Percentiles rank a stretch among this genome's conserved stretches.
These are phyloP conservation scores for Isatis tinctoria DNA, from an alignment of 345 rosid genomes.

Conservation along the genomic window DNA sequence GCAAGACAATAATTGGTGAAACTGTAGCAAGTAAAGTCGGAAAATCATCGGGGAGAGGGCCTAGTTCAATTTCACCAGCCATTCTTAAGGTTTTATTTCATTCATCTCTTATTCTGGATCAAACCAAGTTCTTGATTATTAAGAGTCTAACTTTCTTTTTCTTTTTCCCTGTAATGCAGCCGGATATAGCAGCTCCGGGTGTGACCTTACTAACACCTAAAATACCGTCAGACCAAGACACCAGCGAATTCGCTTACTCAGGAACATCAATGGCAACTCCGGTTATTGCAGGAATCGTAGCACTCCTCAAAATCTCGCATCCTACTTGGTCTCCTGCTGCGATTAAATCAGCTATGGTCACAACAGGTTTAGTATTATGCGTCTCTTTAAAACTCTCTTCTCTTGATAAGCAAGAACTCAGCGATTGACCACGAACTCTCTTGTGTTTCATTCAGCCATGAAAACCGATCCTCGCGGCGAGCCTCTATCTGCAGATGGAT, in stretches of 20 bases:
- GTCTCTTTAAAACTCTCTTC: not conserved
- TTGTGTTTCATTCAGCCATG: not conserved
- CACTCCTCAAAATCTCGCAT: constrained; percentile 30
- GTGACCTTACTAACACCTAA: constrained; percentile 8
- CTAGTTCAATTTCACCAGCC: constrained; percentile 17
- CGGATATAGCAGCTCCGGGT: constrained; percentile 21
- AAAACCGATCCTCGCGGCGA: constrained; percentile 37
- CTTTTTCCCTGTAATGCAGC: constrained; percentile 1
- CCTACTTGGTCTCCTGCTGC: constrained; percentile 65
- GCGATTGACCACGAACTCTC: not conserved
- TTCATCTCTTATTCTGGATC: not conserved
- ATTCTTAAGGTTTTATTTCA: constrained; percentile 17
- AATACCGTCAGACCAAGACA: constrained; percentile 10
- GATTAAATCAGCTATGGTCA: constrained; percentile 49
- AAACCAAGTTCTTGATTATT: not conserved
- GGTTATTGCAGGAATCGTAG: constrained; percentile 44
- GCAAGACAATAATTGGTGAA: constrained; percentile 5
- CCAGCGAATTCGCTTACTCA: constrained; percentile 24
- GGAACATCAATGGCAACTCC: constrained; percentile 72
- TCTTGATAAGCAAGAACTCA: not conserved
- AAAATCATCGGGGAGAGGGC: constrained; percentile 9
- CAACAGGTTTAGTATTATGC: constrained; percentile 37
- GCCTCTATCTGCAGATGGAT: constrained; percentile 44
- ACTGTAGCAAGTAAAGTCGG: constrained; percentile 7
- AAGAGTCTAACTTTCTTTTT: not conserved